Evolutionary conservation across 2,329 filamentous ascomycete genomes (phyloP).

Genomic region (Fusarium verrucosum): DNA sequence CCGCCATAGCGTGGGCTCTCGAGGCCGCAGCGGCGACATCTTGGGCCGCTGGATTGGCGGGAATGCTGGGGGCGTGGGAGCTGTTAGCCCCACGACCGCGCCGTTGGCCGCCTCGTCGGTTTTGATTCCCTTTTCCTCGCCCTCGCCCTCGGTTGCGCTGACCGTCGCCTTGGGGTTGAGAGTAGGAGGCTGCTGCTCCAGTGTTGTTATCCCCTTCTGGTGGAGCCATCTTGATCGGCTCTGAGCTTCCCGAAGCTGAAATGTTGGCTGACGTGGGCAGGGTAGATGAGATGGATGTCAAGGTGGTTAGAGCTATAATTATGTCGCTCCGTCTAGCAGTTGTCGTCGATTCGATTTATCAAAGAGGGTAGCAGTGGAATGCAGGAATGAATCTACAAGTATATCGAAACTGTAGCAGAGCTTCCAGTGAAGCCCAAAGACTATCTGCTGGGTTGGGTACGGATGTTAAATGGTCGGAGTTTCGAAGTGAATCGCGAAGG

Average conservation of each 20-base stretch:
- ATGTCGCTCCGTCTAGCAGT: conserved; percentile 21
- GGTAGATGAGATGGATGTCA: neutral
- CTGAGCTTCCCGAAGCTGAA: neutral
- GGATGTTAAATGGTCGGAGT: neutral
- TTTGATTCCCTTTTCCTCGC: conserved; percentile 53
- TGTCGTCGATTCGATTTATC: conserved; percentile 7
- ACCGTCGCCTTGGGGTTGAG: conserved; percentile 35
- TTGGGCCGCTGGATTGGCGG: conserved; percentile 46
- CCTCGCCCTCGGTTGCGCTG: conserved; percentile 55
- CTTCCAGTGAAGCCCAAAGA: neutral
- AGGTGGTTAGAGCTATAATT: neutral
- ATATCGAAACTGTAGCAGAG: neutral
- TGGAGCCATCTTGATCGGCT: conserved; percentile 30
- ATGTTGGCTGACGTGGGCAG: conserved; percentile 7
- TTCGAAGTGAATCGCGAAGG: conserved; percentile 1
- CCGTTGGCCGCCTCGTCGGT: conserved; percentile 50
- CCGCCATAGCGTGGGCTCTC: conserved; percentile 51
- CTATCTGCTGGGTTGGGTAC: neutral
- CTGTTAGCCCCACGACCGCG: conserved; percentile 44
- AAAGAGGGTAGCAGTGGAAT: neutral
- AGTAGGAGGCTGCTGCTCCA: conserved; percentile 28
- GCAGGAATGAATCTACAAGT: neutral
- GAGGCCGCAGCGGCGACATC: conserved; percentile 47
- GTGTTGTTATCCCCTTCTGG: conserved; percentile 23
- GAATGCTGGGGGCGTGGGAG: conserved; percentile 22